Conservation (phyloP, 2,329 filamentous ascomycete genomes). For the Ophiostoma sp. region DNA sequence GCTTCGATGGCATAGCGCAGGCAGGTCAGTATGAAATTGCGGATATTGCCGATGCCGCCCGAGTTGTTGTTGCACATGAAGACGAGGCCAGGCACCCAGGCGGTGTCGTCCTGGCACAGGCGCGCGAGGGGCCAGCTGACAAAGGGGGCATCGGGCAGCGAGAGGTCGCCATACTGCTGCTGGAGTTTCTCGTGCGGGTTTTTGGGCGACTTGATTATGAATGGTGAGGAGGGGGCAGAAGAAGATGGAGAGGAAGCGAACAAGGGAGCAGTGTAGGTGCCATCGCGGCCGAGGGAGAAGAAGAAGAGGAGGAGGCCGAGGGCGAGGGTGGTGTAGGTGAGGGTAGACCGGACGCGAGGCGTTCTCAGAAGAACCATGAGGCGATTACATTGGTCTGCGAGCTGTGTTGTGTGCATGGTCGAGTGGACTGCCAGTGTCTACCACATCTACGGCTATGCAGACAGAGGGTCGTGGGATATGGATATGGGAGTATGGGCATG, state of each 20-base stretch:
- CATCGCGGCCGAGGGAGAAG: background rate
- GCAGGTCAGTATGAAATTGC: slow-evolving; percentile 47
- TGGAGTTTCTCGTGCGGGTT: background rate
- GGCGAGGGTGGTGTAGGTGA: background rate
- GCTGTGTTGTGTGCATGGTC: background rate
- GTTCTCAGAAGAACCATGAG: background rate
- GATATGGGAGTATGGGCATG: too few relatives aligned
- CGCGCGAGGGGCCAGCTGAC: slow-evolving; percentile 42
- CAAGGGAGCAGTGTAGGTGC: background rate
- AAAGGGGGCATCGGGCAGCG: slow-evolving; percentile 39
- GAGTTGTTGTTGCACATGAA: slow-evolving; percentile 48
- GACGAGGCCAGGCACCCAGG: slow-evolving; percentile 39
- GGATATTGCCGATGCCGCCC: slow-evolving; percentile 47
- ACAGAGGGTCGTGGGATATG: too few relatives aligned
- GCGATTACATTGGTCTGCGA: background rate
- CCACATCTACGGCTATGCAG: background rate
- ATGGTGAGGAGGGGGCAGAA: background rate
- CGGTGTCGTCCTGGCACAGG: slow-evolving; percentile 38
- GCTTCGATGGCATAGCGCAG: slow-evolving; percentile 46
- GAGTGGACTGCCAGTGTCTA: background rate
- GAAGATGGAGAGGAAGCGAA: background rate
- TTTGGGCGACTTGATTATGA: background rate
- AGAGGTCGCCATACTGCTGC: slow-evolving; percentile 32
- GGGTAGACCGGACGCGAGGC: background rate
- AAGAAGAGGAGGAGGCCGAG: background rate